These are phyloP conservation scores for Mycena capillaripes DNA, from an alignment of 768 basidiomycete species.

Conservation along the genomic window DNA sequence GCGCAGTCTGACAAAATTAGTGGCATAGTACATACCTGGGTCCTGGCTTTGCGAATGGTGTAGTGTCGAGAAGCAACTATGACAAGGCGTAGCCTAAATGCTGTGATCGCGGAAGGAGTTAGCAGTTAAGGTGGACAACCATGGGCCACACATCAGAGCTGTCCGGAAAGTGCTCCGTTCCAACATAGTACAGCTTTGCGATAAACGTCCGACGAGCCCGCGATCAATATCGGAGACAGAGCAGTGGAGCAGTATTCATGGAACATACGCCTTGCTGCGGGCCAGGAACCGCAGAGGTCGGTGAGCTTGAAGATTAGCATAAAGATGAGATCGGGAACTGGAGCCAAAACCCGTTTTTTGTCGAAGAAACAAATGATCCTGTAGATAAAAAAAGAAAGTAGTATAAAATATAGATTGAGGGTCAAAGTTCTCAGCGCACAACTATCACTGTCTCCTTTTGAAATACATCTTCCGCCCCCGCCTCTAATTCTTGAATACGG, in stretches of 20 bases:
- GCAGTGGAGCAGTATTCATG: too few relatives aligned
- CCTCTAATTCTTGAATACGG: neutral
- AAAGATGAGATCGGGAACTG: too few relatives aligned
- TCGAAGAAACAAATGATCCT: too few relatives aligned
- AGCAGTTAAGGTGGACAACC: neutral
- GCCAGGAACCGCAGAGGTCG: too few relatives aligned
- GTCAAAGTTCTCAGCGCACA: neutral
- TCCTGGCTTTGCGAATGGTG: neutral
- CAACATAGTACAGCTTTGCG: neutral
- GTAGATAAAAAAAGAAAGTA: too few relatives aligned
- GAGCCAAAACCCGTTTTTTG: too few relatives aligned
- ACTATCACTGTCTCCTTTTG: neutral
- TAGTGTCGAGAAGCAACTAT: too few relatives aligned
- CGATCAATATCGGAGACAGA: neutral
- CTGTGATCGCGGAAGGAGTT: neutral
- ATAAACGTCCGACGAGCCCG: too few relatives aligned
- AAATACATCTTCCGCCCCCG: neutral
- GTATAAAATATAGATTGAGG: neutral
- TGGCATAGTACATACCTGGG: too few relatives aligned
- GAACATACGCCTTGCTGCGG: too few relatives aligned
- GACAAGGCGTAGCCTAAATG: neutral
- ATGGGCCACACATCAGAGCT: neutral
- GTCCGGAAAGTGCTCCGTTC: neutral
- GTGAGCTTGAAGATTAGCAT: too few relatives aligned
- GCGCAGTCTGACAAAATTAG: too few relatives aligned